Evolutionary conservation across 768 basidiomycete species (phyloP).

Genomic region (Rhodosporidiobolus sp.): DNA sequence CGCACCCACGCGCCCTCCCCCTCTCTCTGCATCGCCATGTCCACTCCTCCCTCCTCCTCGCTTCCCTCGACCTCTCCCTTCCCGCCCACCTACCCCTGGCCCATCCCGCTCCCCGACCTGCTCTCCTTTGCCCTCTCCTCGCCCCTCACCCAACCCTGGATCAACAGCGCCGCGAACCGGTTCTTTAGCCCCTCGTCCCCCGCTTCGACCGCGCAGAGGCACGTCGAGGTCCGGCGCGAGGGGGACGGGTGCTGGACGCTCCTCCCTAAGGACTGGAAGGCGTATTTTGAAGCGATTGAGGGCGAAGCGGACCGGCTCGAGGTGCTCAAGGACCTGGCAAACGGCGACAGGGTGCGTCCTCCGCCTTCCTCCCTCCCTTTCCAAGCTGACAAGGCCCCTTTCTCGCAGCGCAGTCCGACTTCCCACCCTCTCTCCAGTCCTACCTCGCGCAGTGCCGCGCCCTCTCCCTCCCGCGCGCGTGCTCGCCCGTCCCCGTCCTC

Average conservation of each 20-base stretch:
- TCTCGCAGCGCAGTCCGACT: background rate
- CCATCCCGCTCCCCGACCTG: background rate
- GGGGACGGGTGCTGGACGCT: constrained; percentile 10
- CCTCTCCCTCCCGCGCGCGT: constrained; percentile 26
- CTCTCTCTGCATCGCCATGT: background rate
- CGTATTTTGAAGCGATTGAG: constrained; percentile 6
- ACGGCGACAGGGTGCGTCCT: background rate
- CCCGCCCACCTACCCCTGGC: background rate
- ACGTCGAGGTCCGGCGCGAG: background rate
- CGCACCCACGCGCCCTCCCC: no score
- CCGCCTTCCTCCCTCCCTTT: background rate
- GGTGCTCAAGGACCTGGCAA: background rate
- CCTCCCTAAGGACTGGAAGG: constrained; percentile 13
- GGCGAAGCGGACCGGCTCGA: background rate
- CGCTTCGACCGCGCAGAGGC: no score
- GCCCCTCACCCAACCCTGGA: background rate
- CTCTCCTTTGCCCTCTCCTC: constrained; percentile 5
- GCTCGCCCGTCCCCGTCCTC: constrained; percentile 20
- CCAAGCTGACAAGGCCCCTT: no score
- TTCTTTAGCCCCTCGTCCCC: constrained; percentile 21
- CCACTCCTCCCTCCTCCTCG: background rate
- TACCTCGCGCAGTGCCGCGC: constrained; percentile 14
- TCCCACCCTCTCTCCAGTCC: background rate
- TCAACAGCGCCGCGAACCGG: constrained; percentile 15
- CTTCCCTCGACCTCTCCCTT: background rate